Evolutionary conservation across 768 basidiomycete species (phyloP).

Genomic region (Dacryopinax primogenitus): DNA sequence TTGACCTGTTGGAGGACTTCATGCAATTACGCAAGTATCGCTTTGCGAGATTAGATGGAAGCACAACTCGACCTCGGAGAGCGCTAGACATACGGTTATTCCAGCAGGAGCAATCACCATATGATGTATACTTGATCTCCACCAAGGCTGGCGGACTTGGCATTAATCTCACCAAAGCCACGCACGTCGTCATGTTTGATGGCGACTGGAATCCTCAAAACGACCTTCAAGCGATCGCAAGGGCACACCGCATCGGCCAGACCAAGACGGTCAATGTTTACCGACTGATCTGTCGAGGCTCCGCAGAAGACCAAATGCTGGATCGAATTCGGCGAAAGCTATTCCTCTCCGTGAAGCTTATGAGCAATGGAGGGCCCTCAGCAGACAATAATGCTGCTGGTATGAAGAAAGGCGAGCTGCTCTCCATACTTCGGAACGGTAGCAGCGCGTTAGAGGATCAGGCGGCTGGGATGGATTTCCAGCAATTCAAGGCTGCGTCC

Average conservation of each 20-base stretch:
- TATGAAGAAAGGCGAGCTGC: constrained; percentile 36
- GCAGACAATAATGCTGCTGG: constrained; percentile 23
- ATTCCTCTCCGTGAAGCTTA: constrained; percentile 51
- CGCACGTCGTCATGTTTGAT: constrained; percentile 21
- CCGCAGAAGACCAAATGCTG: constrained; percentile 65
- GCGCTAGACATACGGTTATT: constrained; percentile 49
- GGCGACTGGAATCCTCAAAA: constrained; percentile 32
- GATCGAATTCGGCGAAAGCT: constrained; percentile 59
- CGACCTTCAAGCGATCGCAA: constrained; percentile 26
- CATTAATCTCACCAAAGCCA: constrained; percentile 16
- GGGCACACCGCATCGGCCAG: constrained; percentile 47
- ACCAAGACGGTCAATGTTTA: constrained; percentile 61
- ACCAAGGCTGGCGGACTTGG: constrained; percentile 59
- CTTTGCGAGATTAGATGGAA: constrained; percentile 51
- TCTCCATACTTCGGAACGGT: constrained; percentile 45
- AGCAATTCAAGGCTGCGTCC: constrained; percentile 34
- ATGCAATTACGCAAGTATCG: constrained; percentile 45
- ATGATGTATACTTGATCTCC: constrained; percentile 55
- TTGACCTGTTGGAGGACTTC: constrained; percentile 57
- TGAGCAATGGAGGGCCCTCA: constrained; percentile 25
- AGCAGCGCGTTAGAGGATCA: constrained; percentile 41
- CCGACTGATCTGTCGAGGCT: constrained; percentile 50
- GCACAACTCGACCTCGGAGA: constrained; percentile 40
- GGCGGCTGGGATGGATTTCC: constrained; percentile 31
- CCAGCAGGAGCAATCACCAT: constrained; percentile 49